Evolutionary conservation across 2,329 filamentous ascomycete species (phyloP), one percentile per base, ranked within the genome.

Genomic region (Colletotrichum sojae): DNA sequence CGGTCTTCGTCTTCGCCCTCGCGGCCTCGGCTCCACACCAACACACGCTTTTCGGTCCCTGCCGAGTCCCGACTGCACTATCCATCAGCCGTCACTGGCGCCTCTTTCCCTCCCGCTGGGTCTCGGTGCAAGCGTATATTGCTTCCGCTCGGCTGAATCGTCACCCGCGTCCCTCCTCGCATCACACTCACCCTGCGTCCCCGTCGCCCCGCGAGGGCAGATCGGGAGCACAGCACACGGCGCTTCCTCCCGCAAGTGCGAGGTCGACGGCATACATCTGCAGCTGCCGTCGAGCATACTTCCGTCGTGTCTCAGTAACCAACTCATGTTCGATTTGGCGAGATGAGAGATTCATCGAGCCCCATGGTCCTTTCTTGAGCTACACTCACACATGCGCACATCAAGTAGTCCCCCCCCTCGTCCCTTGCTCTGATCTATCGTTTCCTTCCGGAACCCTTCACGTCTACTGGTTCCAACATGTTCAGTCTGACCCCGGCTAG

Each of bases 361-460:
- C 31, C 31, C 31, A 36, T 36, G n/a, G 22, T 16, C 10, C 39
- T 36, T 31, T 45, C 51, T 36, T 20, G 22, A 46, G 27, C 40
- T 25, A 22, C 12, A 31, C 51, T 39, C 67, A 20, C 20, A 36
- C 31, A 36, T 10, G 31, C 31, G 31, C 31, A 36, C 31, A 36
- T 36, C 31, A 36, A 27, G 16, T 43, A 15, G 31, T 16, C 25
- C 43, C 13, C 15, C 36, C 4, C 49, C 13, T 53, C 25, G 22
- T 56, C 67, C 67, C 67, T 69, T 62, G 48, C 59, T 54, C 56
- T 55, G 20, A 20, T 67, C 54, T 59, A 56, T 61, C 25, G 64
- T 67, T 69, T 54, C 62, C 63, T 56, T 56, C 56, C 45, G 48
- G 51, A 53, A 66, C 40, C 16, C 60, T 45, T 54, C 51, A 9